Evolutionary conservation across 2,329 filamentous ascomycete species (phyloP).

Genomic region (Fusarium hainanense): DNA sequence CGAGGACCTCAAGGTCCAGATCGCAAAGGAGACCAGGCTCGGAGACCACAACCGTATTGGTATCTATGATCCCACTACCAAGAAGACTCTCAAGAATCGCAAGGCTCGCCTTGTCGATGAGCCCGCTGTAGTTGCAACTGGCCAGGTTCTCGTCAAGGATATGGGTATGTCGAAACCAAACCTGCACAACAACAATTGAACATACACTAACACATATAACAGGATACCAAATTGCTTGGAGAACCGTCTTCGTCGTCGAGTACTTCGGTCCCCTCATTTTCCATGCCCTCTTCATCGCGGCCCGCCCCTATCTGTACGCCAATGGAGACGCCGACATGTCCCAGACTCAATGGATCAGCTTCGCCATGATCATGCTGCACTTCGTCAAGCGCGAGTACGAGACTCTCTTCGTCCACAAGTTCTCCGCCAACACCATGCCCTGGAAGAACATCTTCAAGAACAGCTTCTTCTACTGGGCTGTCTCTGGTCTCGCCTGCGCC

Average conservation of each 20-base stretch:
- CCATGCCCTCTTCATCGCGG: constrained; percentile 77
- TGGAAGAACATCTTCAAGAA: constrained; percentile 92
- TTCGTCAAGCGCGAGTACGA: constrained; percentile 96
- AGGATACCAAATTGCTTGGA: constrained; percentile 93
- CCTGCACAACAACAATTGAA: not conserved
- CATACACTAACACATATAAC: constrained; percentile 7
- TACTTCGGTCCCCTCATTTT: constrained; percentile 93
- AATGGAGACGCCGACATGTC: constrained; percentile 63
- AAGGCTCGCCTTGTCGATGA: constrained; percentile 64
- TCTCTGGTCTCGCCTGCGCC: constrained; percentile 83
- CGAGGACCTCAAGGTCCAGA: constrained; percentile 67
- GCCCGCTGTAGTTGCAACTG: constrained; percentile 59
- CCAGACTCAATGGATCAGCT: constrained; percentile 77
- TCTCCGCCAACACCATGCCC: constrained; percentile 95
- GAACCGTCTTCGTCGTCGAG: constrained; percentile 93
- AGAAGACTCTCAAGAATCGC: constrained; percentile 72
- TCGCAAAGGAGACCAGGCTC: constrained; percentile 64
- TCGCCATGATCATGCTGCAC: constrained; percentile 80
- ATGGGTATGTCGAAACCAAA: constrained; percentile 71
- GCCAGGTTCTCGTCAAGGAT: constrained; percentile 87
- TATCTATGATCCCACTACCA: constrained; percentile 68
- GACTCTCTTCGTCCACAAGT: constrained; percentile 94
- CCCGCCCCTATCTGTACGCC: constrained; percentile 73
- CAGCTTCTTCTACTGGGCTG: constrained; percentile 91
- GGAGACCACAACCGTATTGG: constrained; percentile 71